Evolutionary conservation across 2,329 filamentous ascomycete species (phyloP), one percentile per base, ranked within the genome.

Genomic region (Xylariaceae sp.): DNA sequence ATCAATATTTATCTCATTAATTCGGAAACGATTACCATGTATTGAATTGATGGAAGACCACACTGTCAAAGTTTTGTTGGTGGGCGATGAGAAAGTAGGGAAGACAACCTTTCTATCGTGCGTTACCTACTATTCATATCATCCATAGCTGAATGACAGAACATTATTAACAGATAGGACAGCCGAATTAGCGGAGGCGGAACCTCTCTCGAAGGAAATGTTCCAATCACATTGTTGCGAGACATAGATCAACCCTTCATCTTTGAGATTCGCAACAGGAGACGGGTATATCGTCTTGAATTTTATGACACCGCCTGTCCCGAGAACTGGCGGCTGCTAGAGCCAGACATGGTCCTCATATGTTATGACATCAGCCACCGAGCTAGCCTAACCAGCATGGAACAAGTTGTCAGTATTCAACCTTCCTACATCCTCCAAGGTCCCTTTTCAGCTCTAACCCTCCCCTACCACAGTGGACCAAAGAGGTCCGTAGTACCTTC

Each of bases 21-120:
- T 16, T n/a, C n/a, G n/a, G 14, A 37, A 24, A 24, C 11, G 7
- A 53, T 3, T 7, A 28, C 4, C 24, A 41, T 58, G 40, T 24
- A 1, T 23, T 49, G 7, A 49, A 37, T 17, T 64, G 48, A 82
- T 83, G 79, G 80, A 84, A 48, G 64, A 75, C 33, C 71, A 79
- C 52, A 75, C 75, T 45, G 74, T 85, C 65, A 82, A 75, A n/a
- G 74, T 87, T 12, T 69, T 87, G 24, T 70, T 87, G 17, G 73
- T 87, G n/a, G 84, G 85, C 28, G 84, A 87, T 70, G 78, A 81
- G 58, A 76, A 77, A 66, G 83, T 83, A 61, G 84, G 84, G 52
- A 87, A 87, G 71, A 84, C 83, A 19, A 84, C 80, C 0, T 86
- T 87, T 69, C 69, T 87, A 66, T 85, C 84, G 84, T 87, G 67